These are phyloP conservation scores for Leptodermis oblonga DNA, from an alignment of 257 asterid genomes.

Conservation along the genomic window DNA sequence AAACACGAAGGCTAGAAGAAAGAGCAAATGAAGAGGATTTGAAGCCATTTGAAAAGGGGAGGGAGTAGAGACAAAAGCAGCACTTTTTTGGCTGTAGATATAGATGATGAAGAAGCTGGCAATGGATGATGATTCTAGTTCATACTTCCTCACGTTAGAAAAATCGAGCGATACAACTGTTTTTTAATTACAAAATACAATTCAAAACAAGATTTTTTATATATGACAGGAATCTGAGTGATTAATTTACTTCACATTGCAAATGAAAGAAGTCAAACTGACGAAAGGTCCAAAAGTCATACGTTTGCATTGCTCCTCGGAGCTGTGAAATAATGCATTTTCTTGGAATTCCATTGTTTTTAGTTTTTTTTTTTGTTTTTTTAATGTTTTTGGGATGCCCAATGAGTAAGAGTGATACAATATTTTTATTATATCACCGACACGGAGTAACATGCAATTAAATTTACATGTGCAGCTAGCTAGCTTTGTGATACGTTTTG, in stretches of 20 bases:
- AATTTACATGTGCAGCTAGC: background rate
- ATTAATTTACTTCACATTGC: too few species aligned
- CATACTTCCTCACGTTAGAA: too few species aligned
- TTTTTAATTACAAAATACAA: too few species aligned
- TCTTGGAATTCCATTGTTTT: background rate
- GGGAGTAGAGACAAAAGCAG: background rate
- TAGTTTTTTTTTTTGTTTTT: background rate
- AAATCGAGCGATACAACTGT: too few species aligned
- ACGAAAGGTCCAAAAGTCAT: background rate
- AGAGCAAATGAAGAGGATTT: background rate
- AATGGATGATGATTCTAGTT: too few species aligned
- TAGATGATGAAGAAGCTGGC: background rate
- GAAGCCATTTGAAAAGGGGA: slow-evolving; percentile 1
- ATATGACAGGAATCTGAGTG: too few species aligned
- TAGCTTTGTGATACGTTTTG: background rate
- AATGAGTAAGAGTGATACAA: background rate
- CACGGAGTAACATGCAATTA: background rate
- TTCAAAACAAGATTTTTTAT: too few species aligned
- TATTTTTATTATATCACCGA: background rate
- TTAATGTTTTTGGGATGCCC: background rate
- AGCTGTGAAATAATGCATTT: slow-evolving; percentile 3
- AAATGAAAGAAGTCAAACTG: slow-evolving; percentile 1
- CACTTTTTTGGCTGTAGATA: background rate
- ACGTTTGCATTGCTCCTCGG: background rate
- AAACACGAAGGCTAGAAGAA: slow-evolving; percentile 1